Evolutionary conservation across 495 filamentous ascomycete genomes (phyloP), one percentile per base, ranked within the genome.

Genomic region (Aspergillus bertholletiae): DNA sequence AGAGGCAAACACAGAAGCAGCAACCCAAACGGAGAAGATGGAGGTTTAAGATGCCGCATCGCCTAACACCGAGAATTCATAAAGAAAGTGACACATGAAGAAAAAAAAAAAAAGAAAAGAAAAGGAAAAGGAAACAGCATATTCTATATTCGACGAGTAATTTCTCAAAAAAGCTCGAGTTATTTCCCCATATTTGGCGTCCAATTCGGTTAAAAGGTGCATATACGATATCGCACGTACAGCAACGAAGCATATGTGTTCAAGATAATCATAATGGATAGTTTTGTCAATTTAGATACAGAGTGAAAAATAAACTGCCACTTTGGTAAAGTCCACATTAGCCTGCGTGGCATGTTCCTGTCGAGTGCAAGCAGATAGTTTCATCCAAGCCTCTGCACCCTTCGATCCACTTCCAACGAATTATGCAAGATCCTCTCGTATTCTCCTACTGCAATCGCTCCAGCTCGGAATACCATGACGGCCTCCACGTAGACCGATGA

Each of bases 381-480:
- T 64, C 53, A 68, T 18, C 26, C 30, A 27, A 46, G 41, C 7
- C 51, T 24, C 24, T 40, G 57, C 18, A 66, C 47, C 41, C 64
- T 60, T 13, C 58, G 59, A 23, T 76, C 72, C 2, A 74, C 62
- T 26, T 69, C 68, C 54, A 70, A 61, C 12, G 61, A 51, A 54
- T 73, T 68, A 48, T 59, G 51, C 23, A 76, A 54, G 21, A 72
- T 70, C 7, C 67, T 68, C 68, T 89, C 84, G 73, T 92, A 92
- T 49, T 79, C 77, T 3, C 75, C 77, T 21, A 90, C 55, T 40
- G 84, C 77, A 43, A 92, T 63, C 17, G 80, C 75, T 7, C 84
- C 86, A 6, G 88, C 81, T 6, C 80, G 71, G 76, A 87, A 89
- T 15, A 89, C 58, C 62, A 90, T 69, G 15, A 90, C 65, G 0